Percentiles rank a stretch among this genome's conserved stretches.
These are phyloP conservation scores for Acacia acuminata DNA, from an alignment of 306 rosid genomes.

Conservation along the genomic window DNA sequence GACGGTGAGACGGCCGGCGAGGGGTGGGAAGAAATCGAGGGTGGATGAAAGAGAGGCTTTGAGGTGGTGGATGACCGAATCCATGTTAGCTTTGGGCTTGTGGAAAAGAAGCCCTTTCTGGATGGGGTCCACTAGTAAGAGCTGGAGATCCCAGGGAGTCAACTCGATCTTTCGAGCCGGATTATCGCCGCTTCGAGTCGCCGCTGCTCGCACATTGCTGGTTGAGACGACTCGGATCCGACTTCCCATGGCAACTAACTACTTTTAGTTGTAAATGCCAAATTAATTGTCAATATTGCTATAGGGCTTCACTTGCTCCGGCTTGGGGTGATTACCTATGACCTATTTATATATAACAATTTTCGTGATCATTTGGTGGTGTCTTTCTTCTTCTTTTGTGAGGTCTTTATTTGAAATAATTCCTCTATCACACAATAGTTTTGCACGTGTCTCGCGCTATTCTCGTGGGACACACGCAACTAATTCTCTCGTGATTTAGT, in stretches of 20 bases:
- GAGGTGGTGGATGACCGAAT: constrained; percentile 22
- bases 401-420: background rate
- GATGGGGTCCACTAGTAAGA: constrained; percentile 22
- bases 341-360: background rate
- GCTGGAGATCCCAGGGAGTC: constrained; percentile 42
- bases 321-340: background rate
- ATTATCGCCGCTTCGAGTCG: background rate
- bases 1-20: constrained; percentile 32
- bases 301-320: background rate
- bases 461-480: too few species aligned
- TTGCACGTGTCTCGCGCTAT: background rate
- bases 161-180: background rate
- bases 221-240: background rate
- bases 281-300: too few species aligned
- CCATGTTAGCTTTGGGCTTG: background rate
- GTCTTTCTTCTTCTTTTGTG: background rate
- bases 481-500: too few species aligned
- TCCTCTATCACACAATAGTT: background rate
- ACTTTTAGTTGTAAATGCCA: too few species aligned
- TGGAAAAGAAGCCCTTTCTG: constrained; percentile 41
- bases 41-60: constrained; percentile 33
- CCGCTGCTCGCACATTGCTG: background rate
- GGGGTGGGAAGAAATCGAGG: constrained; percentile 32
- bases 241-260: background rate
- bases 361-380: background rate